These are phyloP conservation scores for Parachaetomium inaequale DNA, from an alignment of 495 filamentous ascomycete genomes.

Conservation along the genomic window DNA sequence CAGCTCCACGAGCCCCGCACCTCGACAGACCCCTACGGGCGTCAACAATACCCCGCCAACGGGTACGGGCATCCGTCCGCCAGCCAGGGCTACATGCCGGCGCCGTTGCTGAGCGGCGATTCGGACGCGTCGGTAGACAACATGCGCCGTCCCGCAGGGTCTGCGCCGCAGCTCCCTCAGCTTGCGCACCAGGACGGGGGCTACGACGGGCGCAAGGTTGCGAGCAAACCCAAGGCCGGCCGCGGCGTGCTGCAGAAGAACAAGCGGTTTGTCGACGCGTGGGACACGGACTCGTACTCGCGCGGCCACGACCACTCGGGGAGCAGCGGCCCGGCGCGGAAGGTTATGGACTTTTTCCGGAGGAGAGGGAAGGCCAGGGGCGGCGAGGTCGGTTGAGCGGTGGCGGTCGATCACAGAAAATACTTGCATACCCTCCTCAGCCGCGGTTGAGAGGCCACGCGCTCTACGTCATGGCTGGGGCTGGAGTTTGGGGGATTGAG, in stretches of 20 bases:
- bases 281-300: constrained; percentile 66
- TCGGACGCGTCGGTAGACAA: constrained; percentile 14
- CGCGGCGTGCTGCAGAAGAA: constrained; percentile 73
- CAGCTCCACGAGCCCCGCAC: constrained; percentile 34
- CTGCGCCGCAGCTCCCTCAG: constrained; percentile 35
- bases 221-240: constrained; percentile 24
- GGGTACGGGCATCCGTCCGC: constrained; percentile 9
- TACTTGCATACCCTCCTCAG: background rate
- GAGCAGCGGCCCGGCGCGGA: constrained; percentile 77
- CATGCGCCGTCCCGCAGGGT: constrained; percentile 20
- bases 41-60: constrained; percentile 28
- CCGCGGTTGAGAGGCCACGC: background rate
- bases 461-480: background rate
- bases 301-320: constrained; percentile 65
- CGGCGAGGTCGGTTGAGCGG: constrained; percentile 42
- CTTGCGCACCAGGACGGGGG: constrained; percentile 26
- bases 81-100: constrained; percentile 12
- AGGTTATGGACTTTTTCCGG: constrained; percentile 98
- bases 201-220: constrained; percentile 26
- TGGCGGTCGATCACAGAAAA: background rate
- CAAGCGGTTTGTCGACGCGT: constrained; percentile 86
- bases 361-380: constrained; percentile 72
- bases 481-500: background rate
- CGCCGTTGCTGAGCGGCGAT: background rate
- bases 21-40: constrained; percentile 20